Percentiles rank a stretch among this genome's conserved stretches.
These are phyloP conservation scores for Phytophthora tubulina DNA, from an alignment of 352 stramenopile genomes.

Conservation along the genomic window DNA sequence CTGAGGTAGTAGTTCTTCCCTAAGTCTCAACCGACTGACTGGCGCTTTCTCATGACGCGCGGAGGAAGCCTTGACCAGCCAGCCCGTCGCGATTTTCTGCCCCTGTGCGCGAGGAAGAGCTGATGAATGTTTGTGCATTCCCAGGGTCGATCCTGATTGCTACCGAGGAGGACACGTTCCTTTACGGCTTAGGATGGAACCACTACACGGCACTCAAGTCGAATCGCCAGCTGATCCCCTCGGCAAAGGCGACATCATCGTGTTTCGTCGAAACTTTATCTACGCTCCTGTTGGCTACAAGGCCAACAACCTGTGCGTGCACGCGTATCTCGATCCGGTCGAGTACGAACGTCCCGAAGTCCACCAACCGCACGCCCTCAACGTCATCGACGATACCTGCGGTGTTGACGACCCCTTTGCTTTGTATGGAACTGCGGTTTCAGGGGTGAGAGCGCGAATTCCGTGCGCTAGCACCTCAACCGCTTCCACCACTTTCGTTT, in stretches of 20 bases:
- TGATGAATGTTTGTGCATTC: not conserved
- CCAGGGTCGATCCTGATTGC: not conserved
- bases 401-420: not conserved
- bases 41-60: not conserved
- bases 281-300: constrained; percentile 1
- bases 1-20: not conserved
- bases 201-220: not conserved
- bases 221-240: not conserved
- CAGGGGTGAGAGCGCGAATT: not conserved
- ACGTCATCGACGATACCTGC: not conserved
- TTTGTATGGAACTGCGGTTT: constrained; percentile 5
- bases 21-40: not conserved
- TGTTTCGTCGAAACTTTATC: constrained; percentile 8
- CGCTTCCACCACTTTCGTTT: not conserved
- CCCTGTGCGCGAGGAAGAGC: not conserved
- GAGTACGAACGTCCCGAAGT: not conserved
- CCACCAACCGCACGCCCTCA: not conserved
- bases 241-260: constrained; percentile 6
- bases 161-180: not conserved
- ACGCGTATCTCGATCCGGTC: not conserved
- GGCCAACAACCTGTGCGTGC: not conserved
- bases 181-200: constrained; percentile 8
- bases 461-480: constrained; percentile 4
- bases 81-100: not conserved
- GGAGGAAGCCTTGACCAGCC: not conserved